phyloP scores from a whole-genome alignment of 768 basidiomycete species.

The Pleurotus eryngii region DNA sequence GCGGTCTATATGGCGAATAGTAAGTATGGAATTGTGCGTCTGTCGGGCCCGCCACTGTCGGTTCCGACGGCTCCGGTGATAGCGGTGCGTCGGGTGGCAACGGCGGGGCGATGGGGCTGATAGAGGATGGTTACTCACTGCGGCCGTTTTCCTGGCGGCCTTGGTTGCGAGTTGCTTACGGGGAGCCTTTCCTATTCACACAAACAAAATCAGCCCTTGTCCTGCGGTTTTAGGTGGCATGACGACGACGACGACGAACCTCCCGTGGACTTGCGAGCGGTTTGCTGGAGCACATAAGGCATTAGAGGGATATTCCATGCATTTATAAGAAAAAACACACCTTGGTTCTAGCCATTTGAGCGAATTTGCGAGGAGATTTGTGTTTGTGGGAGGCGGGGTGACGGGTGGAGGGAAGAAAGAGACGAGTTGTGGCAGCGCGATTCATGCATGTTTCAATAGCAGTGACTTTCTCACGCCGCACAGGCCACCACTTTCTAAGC shows the following conservation, averaged over 20 bases:
- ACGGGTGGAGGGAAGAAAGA: conserved; percentile 34
- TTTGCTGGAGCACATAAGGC: conserved; percentile 65
- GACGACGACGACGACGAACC: conserved; percentile 47
- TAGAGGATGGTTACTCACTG: conserved; percentile 40
- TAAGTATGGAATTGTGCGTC: conserved; percentile 9
- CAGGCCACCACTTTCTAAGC: conserved; percentile 34
- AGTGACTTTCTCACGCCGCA: conserved; percentile 44
- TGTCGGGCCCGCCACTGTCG: conserved; percentile 14
- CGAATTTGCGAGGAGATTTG: conserved; percentile 16
- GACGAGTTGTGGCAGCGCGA: conserved; percentile 29
- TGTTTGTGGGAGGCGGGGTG: conserved; percentile 20
- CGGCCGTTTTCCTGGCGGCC: conserved; percentile 87
- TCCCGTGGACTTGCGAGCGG: conserved; percentile 98
- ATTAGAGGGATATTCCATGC: conserved; percentile 21
- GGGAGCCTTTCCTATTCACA: conserved; percentile 71
- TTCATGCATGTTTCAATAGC: conserved; percentile 32
- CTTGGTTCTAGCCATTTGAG: conserved; percentile 85
- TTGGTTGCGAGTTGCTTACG: conserved; percentile 96
- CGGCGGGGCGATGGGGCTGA: conserved; percentile 14
- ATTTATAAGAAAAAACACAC: conserved; percentile 30
- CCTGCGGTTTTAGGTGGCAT: conserved; percentile 15
- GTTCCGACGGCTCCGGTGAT: conserved; percentile 12
- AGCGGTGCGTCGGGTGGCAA: conserved; percentile 23
- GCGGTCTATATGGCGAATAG: conserved; percentile 46
- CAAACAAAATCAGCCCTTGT: conserved; percentile 12